Evolutionary conservation across 2,329 filamentous ascomycete genomes (phyloP), one percentile per base, ranked within the genome.

Genomic region (Cytospora mali): DNA sequence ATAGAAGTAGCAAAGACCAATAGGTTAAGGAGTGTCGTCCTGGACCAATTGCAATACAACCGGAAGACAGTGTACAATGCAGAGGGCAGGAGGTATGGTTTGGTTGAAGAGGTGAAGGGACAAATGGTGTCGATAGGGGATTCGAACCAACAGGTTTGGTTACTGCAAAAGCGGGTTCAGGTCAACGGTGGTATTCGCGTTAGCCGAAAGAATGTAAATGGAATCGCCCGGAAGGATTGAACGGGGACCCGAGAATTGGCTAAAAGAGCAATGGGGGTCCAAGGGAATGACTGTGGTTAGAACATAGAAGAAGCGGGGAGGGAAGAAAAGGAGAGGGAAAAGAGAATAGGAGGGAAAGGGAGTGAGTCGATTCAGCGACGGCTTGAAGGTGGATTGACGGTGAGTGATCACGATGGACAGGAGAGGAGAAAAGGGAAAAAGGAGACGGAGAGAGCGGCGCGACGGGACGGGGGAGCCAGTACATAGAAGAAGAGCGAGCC

Each of bases 281-380:
- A 81, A 83, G 80, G 75, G 80, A 83, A 76, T 75, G 81, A 83
- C 80, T 81, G 74, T 74, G 71, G 71, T 74, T 76, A 81, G 76
- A 73, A 74, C 64, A 66, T 66, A 62, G 31, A 64, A 66, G 62
- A 61, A 66, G 58, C 57, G 57, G 62, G 64, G 59, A 78, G 79
- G 75, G 72, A 77, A 78, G 75, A 71, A 71, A 68, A 73, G 67
- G 70, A 71, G 66, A 63, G 67, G 68, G 66, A 66, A 65, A 62
- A 63, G 65, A 56, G 62, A 46, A 66, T 66, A 59, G 64, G 58
- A 61, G 65, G 54, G 65, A n/a, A n/a, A 66, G 42, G 68, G 55
- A 62, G 66, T 66, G 59, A 64, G 66, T 71, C 64, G 69, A 69
- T 66, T 62, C 67, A 67, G 65, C 69, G 67, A 68, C 68, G 65